Conservation (phyloP, 139 green algal genomes). For the Bryopsis sp. region DNA sequence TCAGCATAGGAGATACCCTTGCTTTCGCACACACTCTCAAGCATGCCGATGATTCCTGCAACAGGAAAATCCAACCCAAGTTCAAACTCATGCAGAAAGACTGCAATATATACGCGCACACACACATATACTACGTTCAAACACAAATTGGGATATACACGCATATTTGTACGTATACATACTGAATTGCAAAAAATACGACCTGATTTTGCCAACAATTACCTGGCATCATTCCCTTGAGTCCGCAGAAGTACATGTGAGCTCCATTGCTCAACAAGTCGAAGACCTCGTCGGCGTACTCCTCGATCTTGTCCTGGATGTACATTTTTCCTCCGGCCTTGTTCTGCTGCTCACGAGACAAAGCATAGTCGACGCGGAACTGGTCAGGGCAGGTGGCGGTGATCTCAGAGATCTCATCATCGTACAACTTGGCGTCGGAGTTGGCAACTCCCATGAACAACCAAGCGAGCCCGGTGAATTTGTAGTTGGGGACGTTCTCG, state of each 20-base stretch:
- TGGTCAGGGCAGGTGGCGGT: constrained; percentile 66
- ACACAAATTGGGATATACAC: too few relatives aligned
- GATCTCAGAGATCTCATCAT: constrained; percentile 82
- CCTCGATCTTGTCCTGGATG: constrained; percentile 95
- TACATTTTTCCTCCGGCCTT: constrained; percentile 89
- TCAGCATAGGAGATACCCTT: constrained; percentile 88
- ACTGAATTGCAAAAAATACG: too few relatives aligned
- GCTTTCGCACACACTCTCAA: constrained; percentile 78
- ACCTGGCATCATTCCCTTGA: constrained; percentile 99
- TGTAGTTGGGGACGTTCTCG: constrained; percentile 89
- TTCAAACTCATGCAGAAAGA: too few relatives aligned
- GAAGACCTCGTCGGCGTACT: constrained; percentile 97
- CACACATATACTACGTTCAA: too few relatives aligned
- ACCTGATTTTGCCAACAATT: too few relatives aligned
- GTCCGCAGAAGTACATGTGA: constrained; percentile 99
- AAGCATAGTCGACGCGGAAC: constrained; percentile 94
- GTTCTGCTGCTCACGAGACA: constrained; percentile 89
- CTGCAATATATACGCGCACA: too few relatives aligned
- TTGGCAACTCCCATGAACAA: constrained; percentile 99
- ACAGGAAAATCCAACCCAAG: too few relatives aligned
- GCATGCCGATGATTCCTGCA: constrained; percentile 83
- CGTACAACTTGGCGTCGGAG: constrained; percentile 91
- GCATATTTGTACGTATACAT: too few relatives aligned
- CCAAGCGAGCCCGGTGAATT: constrained; percentile 92
- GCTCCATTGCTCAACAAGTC: constrained; percentile 88